These are phyloP conservation scores for Xerocomus brunneocitrinus DNA, from an alignment of 768 basidiomycete genomes.

Conservation along the genomic window DNA sequence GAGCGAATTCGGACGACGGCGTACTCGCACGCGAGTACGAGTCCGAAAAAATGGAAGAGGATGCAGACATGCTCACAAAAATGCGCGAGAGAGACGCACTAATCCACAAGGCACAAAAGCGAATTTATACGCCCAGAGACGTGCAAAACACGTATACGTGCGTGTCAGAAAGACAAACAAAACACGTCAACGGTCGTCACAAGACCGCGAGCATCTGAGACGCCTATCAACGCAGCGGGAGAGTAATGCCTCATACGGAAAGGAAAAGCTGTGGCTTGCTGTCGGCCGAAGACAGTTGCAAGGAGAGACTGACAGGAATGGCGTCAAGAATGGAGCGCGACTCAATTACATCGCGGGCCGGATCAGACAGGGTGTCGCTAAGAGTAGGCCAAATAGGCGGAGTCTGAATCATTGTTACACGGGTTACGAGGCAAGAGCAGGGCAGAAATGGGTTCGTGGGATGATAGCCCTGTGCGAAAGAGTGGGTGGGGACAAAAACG, in stretches of 20 bases:
- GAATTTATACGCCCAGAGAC: constrained; percentile 22
- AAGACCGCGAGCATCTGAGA: not conserved
- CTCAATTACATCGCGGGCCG: constrained; percentile 1
- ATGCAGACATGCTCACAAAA: constrained; percentile 16
- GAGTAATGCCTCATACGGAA: not conserved
- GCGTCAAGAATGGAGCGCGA: not conserved
- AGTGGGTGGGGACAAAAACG: not conserved
- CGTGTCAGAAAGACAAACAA: not conserved
- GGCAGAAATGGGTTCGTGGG: not conserved
- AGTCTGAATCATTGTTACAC: constrained; percentile 5
- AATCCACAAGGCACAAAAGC: not conserved
- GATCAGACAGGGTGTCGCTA: not conserved
- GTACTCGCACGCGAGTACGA: constrained; percentile 21
- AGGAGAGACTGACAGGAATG: not conserved
- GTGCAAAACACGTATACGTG: constrained; percentile 24
- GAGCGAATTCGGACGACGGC: constrained; percentile 22
- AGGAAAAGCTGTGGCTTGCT: not conserved
- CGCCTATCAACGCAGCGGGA: not conserved
- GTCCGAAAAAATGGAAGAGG: constrained; percentile 13
- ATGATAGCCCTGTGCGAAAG: not conserved
- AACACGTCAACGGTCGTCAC: constrained; percentile 1
- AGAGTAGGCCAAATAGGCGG: constrained; percentile 6
- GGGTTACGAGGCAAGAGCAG: not conserved
- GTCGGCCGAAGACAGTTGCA: not conserved
- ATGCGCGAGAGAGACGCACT: not conserved